Conservation (phyloP, 345 rosid genomes). For the Dipteronia dyeriana region DNA sequence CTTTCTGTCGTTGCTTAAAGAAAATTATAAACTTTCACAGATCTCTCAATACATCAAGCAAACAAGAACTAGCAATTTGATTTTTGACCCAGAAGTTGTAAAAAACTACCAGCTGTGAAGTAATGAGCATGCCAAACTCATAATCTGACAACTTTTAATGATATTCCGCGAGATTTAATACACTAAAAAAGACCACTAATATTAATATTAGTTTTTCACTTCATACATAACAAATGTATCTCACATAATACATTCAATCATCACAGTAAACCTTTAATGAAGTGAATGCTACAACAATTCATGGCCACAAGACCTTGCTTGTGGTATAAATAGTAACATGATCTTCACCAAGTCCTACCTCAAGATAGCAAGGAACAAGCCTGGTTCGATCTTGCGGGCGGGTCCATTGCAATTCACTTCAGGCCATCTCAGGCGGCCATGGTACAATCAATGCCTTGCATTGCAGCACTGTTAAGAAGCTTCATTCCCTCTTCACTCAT, state of each 20-base stretch:
- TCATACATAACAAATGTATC: constrained; percentile 17
- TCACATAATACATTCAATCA: neutral
- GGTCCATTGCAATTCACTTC: neutral
- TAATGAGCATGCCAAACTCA: neutral
- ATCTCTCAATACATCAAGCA: too few species aligned
- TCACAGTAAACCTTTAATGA: neutral
- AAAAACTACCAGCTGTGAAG: neutral
- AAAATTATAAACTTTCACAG: too few species aligned
- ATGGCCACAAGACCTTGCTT: neutral
- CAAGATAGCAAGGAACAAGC: neutral
- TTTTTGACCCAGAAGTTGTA: too few species aligned
- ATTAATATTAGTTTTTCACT: constrained; percentile 22
- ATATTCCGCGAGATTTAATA: neutral
- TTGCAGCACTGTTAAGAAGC: constrained; percentile 74
- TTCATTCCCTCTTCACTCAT: constrained; percentile 99
- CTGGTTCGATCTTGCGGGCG: neutral
- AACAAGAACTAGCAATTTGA: too few species aligned
- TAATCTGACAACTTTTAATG: neutral
- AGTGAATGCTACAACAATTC: constrained; percentile 13
- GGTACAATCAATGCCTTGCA: constrained; percentile 44
- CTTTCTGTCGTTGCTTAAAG: too few species aligned
- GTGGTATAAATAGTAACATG: neutral
- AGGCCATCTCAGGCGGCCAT: constrained; percentile 29
- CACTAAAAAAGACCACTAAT: neutral
- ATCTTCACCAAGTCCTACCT: neutral